phyloP scores from a whole-genome alignment of 1,139 yeast genomes.

The Keqinozyma sinolaborantium region DNA sequence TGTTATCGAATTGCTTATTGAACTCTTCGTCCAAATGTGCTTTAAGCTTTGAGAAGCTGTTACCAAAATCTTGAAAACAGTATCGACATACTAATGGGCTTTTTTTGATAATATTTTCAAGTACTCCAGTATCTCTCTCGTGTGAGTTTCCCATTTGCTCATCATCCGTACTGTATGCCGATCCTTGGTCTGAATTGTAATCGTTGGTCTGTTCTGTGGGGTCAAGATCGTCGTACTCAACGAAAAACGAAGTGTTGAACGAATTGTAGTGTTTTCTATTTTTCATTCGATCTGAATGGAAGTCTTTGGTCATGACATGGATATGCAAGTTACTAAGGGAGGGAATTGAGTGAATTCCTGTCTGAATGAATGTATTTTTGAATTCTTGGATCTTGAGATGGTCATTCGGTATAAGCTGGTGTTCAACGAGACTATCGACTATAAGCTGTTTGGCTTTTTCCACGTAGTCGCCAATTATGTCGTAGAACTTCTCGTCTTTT shows the following conservation, averaged over 20 bases:
- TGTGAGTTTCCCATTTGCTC: slow-evolving; percentile 6
- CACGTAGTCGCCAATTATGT: slow-evolving; percentile 32
- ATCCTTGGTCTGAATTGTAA: slow-evolving; percentile 5
- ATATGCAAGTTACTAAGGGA: slow-evolving; percentile 67
- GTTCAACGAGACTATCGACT: slow-evolving; percentile 30
- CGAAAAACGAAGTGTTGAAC: slow-evolving; percentile 64
- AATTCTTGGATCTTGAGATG: slow-evolving; percentile 15
- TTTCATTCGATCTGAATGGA: slow-evolving; percentile 52
- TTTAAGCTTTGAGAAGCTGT: slow-evolving; percentile 45
- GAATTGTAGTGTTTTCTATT: slow-evolving; percentile 69
- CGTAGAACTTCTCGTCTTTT: slow-evolving; percentile 26
- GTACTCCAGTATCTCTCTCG: slow-evolving; percentile 9
- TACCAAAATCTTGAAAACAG: slow-evolving; percentile 45
- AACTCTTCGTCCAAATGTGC: slow-evolving; percentile 47
- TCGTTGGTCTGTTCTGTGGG: slow-evolving; percentile 8
- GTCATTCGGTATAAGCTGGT: slow-evolving; percentile 10
- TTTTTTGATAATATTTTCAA: slow-evolving; percentile 27
- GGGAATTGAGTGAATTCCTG: slow-evolving; percentile 72
- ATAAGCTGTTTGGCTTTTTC: slow-evolving; percentile 40
- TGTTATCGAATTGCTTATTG: slow-evolving; percentile 11
- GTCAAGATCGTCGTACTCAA: slow-evolving; percentile 37
- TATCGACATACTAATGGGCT: slow-evolving; percentile 46
- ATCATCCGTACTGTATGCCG: slow-evolving; percentile 14
- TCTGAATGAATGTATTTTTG: slow-evolving; percentile 38
- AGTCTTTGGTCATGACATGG: slow-evolving; percentile 69